These are phyloP conservation scores for Botrytis paeoniae DNA, from an alignment of 2,329 filamentous ascomycete genomes.

Conservation along the genomic window DNA sequence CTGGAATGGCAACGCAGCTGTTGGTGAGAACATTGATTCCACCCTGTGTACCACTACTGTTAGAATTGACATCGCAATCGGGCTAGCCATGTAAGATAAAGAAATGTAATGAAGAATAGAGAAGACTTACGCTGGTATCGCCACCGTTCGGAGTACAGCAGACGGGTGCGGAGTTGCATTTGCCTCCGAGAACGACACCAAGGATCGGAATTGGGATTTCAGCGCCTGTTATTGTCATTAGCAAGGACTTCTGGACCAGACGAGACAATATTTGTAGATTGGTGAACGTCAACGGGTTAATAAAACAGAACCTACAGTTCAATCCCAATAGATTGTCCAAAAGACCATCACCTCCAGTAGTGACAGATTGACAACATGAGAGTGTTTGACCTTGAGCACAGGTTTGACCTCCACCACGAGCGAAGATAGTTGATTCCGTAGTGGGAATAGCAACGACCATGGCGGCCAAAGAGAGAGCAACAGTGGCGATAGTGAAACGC, in stretches of 20 bases:
- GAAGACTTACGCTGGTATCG: neutral
- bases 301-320: neutral
- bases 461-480: constrained; percentile 29
- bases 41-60: neutral
- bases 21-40: neutral
- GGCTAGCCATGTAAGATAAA: constrained; percentile 14
- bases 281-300: neutral
- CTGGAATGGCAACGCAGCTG: neutral
- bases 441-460: constrained; percentile 28
- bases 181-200: neutral
- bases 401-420: constrained; percentile 17
- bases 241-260: neutral
- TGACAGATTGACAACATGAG: constrained; percentile 19
- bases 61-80: constrained; percentile 11
- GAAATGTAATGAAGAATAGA: neutral
- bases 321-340: neutral
- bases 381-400: constrained; percentile 10
- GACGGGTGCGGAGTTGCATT: neutral
- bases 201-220: neutral
- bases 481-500: constrained; percentile 29
- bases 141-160: neutral
- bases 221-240: neutral
- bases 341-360: neutral
- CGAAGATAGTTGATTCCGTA: constrained; percentile 6
- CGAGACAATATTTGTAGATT: neutral